phyloP scores from a whole-genome alignment of 1,139 yeast species.

The Geotrichum europaeum region DNA sequence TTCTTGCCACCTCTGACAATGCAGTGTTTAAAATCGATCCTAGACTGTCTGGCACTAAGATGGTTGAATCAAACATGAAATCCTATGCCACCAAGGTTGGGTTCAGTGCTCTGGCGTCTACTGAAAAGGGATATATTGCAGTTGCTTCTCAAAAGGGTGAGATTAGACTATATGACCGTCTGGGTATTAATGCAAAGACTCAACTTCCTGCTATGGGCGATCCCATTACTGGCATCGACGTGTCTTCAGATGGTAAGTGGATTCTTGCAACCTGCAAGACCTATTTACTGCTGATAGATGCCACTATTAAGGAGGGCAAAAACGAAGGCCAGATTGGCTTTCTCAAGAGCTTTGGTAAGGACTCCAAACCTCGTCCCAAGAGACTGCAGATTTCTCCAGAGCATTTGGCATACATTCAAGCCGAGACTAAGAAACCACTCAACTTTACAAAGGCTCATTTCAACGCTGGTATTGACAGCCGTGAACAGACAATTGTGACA shows the following conservation, averaged over 20 bases:
- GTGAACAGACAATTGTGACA: constrained; percentile 67
- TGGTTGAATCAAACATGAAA: constrained; percentile 51
- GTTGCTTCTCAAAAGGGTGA: constrained; percentile 73
- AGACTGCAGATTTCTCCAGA: constrained; percentile 65
- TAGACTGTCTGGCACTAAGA: constrained; percentile 51
- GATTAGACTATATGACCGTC: constrained; percentile 60
- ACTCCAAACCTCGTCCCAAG: constrained; percentile 62
- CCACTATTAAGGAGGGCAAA: constrained; percentile 54
- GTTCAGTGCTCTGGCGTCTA: constrained; percentile 63
- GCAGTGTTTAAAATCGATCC: constrained; percentile 75
- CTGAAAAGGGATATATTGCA: constrained; percentile 67
- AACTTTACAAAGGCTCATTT: constrained; percentile 69
- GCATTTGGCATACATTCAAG: constrained; percentile 59
- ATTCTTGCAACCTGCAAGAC: constrained; percentile 70
- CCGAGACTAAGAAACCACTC: constrained; percentile 46
- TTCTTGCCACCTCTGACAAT: constrained; percentile 61
- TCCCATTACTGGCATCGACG: constrained; percentile 57
- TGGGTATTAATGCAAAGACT: constrained; percentile 73
- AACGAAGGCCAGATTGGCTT: constrained; percentile 62
- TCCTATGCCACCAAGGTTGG: constrained; percentile 49
- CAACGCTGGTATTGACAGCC: constrained; percentile 57
- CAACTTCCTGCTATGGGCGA: constrained; percentile 79
- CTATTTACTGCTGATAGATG: constrained; percentile 63
- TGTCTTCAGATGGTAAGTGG: constrained; percentile 78
- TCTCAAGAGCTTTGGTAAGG: constrained; percentile 55